Evolutionary conservation across 768 basidiomycete species (phyloP), one percentile per base, ranked within the genome.

Genomic region (Naganishia randhawae): DNA sequence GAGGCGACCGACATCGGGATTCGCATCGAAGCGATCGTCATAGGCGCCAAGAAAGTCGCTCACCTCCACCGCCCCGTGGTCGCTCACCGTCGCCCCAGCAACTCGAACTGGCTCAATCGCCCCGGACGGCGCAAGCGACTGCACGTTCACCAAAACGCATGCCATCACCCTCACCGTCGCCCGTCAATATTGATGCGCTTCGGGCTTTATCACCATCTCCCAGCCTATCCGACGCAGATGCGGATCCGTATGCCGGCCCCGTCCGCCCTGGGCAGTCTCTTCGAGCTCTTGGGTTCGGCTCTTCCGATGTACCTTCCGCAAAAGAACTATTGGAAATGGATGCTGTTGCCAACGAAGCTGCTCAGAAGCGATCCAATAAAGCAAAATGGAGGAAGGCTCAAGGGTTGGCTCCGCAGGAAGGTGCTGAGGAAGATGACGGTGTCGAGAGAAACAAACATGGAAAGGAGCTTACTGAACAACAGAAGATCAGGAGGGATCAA

Each of bases 251-350:
- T 39, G 10, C 52, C 63, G 33, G 22, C 39, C 65, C 62, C 1
- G 63, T 55, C 3, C 66, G 69, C 6, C 86, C 87, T 42, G 85
- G 96, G 11, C 84, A 83, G 32, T 90, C 91, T 6, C 85, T 97
- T 9, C 33, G 57, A 27, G 57, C 19, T 39, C 27, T 61, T 13
- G 57, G 57, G 7, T 61, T 61, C 39, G 57, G 35, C 17, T 88
- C 90, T n/a, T 91, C 91, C 27, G 84, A 86, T 8, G 74, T 94
- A 19, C 90, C 91, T 37, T 92, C 90, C 17, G 89, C 95, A 77
- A 85, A 85, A 61, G 89, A 91, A 32, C 84, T 96, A 69, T 81
- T 97, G 42, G 88, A 87, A 7, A 85, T 89, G 82, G 89, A 92
- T 70, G 83, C 85, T 42, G 88, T 85, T 17, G 85, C 84, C 6